A percentile compares a stretch with the other conserved stretches of the same genome.
These are phyloP conservation scores for Moelleriella libera DNA, from an alignment of 2,329 filamentous ascomycete species.

Conservation along the genomic window DNA sequence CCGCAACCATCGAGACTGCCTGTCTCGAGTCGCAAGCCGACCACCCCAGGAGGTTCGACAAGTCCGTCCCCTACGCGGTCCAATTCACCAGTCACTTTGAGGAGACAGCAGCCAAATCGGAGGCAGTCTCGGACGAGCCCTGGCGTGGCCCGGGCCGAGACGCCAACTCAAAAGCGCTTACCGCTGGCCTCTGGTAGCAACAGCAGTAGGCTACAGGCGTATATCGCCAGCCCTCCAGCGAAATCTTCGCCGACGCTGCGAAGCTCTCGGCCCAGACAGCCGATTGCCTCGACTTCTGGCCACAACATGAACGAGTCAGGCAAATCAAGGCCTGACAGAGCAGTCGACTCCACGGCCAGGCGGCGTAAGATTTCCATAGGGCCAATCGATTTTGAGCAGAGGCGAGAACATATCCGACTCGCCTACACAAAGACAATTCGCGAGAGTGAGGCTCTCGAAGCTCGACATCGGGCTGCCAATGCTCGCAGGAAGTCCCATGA, in stretches of 20 bases:
- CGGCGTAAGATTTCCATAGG: conserved; percentile 48
- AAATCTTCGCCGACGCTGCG: conserved; percentile 67
- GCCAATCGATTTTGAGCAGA: conserved; percentile 72
- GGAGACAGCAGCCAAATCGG: conserved; percentile 26
- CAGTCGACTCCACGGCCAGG: conserved; percentile 22
- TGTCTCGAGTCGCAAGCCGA: conserved; percentile 29
- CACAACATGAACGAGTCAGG: conserved; percentile 54
- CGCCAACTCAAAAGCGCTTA: conserved; percentile 27
- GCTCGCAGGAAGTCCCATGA: conserved; percentile 21
- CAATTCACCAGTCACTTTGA: conserved; percentile 36
- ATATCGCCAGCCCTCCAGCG: conserved; percentile 54
- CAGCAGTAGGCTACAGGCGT: conserved; percentile 53
- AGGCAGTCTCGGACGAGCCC: conserved; percentile 22
- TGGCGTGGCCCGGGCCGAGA: conserved; percentile 26
- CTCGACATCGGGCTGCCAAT: conserved; percentile 32
- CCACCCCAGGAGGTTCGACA: conserved; percentile 28
- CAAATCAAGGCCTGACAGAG: conserved; percentile 18
- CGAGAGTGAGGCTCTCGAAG: conserved; percentile 51
- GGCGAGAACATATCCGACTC: conserved; percentile 68
- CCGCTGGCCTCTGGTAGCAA: conserved; percentile 34
- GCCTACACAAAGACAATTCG: conserved; percentile 77
- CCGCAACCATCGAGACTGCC: conserved; percentile 28
- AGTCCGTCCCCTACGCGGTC: conserved; percentile 40
- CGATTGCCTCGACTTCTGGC: conserved; percentile 56
- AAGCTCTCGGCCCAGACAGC: conserved; percentile 70